A percentile compares a stretch with the other conserved stretches of the same genome.
phyloP scores from a whole-genome alignment of 352 stramenopile species.

The Phytophthora hybrid region DNA sequence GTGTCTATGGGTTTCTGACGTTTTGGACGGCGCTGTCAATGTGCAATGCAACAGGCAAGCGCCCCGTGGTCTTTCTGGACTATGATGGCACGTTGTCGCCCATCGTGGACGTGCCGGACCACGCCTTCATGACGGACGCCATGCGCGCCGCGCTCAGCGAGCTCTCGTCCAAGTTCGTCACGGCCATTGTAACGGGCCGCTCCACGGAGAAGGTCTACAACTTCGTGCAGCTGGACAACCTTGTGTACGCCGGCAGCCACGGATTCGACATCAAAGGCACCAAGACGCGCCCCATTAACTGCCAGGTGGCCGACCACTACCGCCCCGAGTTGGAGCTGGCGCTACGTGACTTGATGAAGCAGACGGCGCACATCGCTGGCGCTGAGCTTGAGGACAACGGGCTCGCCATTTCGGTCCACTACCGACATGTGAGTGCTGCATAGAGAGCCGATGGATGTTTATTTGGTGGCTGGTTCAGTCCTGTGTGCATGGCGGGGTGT shows the following conservation, averaged over 20 bases:
- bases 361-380: constrained; percentile 54
- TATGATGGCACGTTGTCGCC: constrained; percentile 83
- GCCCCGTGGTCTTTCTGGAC: constrained; percentile 76
- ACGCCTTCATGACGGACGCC: constrained; percentile 71
- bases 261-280: constrained; percentile 84
- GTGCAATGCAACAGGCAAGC: constrained; percentile 48
- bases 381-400: constrained; percentile 84
- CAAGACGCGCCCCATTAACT: constrained; percentile 63
- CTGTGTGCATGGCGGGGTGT: constrained; percentile 2
- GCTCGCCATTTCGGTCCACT: constrained; percentile 82
- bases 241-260: constrained; percentile 85
- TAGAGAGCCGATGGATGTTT: constrained; percentile 8
- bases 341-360: constrained; percentile 42
- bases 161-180: constrained; percentile 76
- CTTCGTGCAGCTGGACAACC: constrained; percentile 80
- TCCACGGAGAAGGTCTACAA: constrained; percentile 82
- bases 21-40: constrained; percentile 13
- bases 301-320: constrained; percentile 64
- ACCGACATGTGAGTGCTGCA: constrained; percentile 60
- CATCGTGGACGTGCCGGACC: constrained; percentile 80
- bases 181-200: constrained; percentile 76
- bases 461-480: constrained; percentile 15
- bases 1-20: constrained; percentile 37
- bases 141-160: constrained; percentile 66
- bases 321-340: constrained; percentile 58